These are phyloP conservation scores for Hsuehochloa calcarea DNA, from an alignment of 176 grass and related monocot species.

Conservation along the genomic window DNA sequence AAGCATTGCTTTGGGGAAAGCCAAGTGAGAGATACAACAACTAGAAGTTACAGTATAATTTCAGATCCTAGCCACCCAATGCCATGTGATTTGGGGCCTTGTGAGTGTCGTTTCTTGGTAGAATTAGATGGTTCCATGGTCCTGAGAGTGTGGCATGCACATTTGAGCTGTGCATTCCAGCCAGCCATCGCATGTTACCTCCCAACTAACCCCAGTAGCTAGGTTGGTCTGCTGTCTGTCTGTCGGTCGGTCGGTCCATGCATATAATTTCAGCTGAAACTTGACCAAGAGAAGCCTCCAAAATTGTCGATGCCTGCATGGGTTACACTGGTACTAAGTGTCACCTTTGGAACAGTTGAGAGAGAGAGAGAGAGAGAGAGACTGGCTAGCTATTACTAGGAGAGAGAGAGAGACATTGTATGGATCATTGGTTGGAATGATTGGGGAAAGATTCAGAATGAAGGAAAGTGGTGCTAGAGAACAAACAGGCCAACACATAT, in stretches of 20 bases:
- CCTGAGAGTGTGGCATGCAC: background rate
- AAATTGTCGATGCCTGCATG: background rate
- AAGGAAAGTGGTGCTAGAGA: background rate
- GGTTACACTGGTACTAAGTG: background rate
- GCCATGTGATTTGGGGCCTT: background rate
- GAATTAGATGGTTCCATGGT: constrained; percentile 4
- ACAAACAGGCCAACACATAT: background rate
- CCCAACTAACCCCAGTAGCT: background rate
- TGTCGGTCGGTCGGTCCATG: background rate
- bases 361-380: no score
- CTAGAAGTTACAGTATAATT: background rate
- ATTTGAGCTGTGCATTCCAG: background rate
- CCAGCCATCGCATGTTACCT: background rate
- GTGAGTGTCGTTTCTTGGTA: background rate
- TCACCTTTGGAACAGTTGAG: background rate
- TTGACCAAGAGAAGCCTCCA: background rate
- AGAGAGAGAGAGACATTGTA: background rate
- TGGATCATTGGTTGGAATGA: background rate
- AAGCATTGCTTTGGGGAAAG: background rate
- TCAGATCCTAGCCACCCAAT: background rate
- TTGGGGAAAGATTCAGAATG: background rate
- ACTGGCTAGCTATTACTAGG: background rate
- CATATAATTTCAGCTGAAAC: background rate
- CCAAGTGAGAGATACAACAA: background rate
- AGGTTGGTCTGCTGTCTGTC: background rate